phyloP scores from a whole-genome alignment of 805 yeast species.

The Spathaspora boniae region DNA sequence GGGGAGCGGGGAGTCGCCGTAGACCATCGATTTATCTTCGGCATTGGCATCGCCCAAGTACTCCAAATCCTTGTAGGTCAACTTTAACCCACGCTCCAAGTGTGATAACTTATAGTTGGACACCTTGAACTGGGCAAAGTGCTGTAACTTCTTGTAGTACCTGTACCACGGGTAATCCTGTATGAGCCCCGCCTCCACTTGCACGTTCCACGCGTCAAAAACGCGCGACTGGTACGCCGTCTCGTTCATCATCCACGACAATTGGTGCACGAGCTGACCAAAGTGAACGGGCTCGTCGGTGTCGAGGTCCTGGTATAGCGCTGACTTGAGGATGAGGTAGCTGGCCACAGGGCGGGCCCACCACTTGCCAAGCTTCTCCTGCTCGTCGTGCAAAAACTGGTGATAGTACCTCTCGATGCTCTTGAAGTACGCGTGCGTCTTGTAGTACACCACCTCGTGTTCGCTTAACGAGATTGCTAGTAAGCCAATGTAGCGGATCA shows the following conservation, averaged over 20 bases:
- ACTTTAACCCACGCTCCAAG: slow-evolving; percentile 27
- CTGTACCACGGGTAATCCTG: slow-evolving; percentile 81
- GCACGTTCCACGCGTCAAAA: slow-evolving; percentile 47
- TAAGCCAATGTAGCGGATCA: slow-evolving; percentile 35
- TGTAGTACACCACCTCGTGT: slow-evolving; percentile 34
- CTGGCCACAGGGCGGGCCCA: slow-evolving; percentile 13
- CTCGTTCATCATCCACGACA: slow-evolving; percentile 12
- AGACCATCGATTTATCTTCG: slow-evolving; percentile 1
- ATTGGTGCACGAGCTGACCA: slow-evolving; percentile 11
- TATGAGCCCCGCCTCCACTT: slow-evolving; percentile 48
- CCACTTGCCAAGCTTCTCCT: slow-evolving; percentile 19
- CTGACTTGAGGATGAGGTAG: slow-evolving; percentile 17
- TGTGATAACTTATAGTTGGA: slow-evolving; percentile 50
- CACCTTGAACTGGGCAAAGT: slow-evolving; percentile 55
- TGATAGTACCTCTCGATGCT: slow-evolving; percentile 16
- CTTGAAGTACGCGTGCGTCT: slow-evolving; percentile 19
- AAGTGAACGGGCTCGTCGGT: slow-evolving; percentile 10
- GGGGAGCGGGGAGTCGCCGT: too few species aligned
- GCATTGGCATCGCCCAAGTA: slow-evolving; percentile 10
- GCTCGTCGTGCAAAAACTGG: slow-evolving; percentile 13
- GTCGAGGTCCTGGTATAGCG: slow-evolving; percentile 20
- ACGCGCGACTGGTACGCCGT: slow-evolving; percentile 22
- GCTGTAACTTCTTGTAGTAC: slow-evolving; percentile 52
- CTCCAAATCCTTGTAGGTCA: slow-evolving; percentile 16
- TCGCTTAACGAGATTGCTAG: slow-evolving; percentile 34